Evolutionary conservation across 805 yeast species (phyloP).

Genomic region (Ogataea glucozyma): DNA sequence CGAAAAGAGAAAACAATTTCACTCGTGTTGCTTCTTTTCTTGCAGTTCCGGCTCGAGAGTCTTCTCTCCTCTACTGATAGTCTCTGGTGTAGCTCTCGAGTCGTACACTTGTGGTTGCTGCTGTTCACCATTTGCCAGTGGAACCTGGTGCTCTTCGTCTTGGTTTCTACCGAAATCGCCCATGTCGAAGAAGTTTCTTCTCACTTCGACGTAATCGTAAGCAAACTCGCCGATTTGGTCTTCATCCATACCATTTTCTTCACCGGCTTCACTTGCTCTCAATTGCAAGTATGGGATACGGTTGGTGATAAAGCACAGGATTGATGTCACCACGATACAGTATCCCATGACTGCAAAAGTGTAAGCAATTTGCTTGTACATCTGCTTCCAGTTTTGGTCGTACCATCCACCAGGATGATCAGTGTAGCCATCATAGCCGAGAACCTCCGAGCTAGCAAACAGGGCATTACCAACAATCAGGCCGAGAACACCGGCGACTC

Average conservation of each 20-base stretch:
- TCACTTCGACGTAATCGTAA: conserved; percentile 95
- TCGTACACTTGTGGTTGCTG: conserved; percentile 1
- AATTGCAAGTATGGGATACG: conserved; percentile 79
- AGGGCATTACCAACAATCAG: conserved; percentile 77
- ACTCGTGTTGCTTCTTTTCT: not conserved
- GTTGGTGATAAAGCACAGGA: conserved; percentile 73
- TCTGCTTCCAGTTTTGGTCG: conserved; percentile 84
- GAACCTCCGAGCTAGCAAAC: conserved; percentile 83
- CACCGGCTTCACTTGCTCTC: conserved; percentile 82
- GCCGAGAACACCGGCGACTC: conserved; percentile 91
- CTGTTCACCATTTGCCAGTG: not conserved
- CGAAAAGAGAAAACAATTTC: not conserved
- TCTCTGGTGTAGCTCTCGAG: conserved; percentile 1
- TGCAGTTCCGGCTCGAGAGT: not conserved
- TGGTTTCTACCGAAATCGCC: conserved; percentile 10
- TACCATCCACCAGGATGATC: conserved; percentile 92
- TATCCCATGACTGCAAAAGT: conserved; percentile 75
- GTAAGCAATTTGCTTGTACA: conserved; percentile 87
- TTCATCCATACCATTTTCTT: conserved; percentile 88
- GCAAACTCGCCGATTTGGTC: conserved; percentile 98
- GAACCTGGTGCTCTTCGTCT: conserved; percentile 2
- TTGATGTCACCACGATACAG: conserved; percentile 70
- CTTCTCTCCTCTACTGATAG: not conserved
- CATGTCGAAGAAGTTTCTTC: conserved; percentile 76
- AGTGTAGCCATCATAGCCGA: conserved; percentile 87